A percentile compares a stretch with the other conserved stretches of the same genome.
Conservation (phyloP, 2,329 filamentous ascomycete genomes). For the Colletotrichum acutatum region DNA sequence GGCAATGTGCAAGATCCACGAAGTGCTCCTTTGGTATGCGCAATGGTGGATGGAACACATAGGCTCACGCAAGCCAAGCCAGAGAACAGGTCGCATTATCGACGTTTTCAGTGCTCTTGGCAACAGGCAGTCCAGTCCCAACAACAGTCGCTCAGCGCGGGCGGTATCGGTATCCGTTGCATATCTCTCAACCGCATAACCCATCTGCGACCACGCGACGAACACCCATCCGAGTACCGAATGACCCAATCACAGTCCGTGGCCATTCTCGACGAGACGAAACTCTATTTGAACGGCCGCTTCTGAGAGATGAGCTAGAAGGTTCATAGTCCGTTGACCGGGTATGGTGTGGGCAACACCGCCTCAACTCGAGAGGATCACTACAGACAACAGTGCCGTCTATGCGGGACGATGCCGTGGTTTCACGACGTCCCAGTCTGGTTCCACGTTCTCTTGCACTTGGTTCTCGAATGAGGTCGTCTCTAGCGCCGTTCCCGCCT, state of each 20-base stretch:
- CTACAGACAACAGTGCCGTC: neutral
- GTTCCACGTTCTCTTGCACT: neutral
- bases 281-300: constrained; percentile 22
- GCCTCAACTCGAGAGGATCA: neutral
- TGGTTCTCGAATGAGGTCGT: neutral
- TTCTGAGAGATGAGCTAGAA: neutral
- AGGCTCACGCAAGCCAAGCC: neutral
- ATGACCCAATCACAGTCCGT: neutral
- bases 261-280: neutral
- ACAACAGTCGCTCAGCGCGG: neutral
- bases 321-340: neutral
- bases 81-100: neutral
- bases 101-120: neutral
- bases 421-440: neutral
- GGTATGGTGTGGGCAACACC: neutral
- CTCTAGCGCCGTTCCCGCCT: no score
- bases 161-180: neutral
- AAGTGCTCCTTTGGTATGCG: neutral
- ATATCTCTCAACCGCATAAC: neutral
- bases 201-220: constrained; percentile 8
- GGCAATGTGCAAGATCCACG: neutral
- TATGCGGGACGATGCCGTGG: neutral
- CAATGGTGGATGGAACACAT: neutral
- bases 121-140: neutral
- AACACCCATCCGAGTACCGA: neutral